These are phyloP conservation scores for Rubroboletus pulcherrimus DNA, from an alignment of 768 basidiomycete species.

Conservation along the genomic window DNA sequence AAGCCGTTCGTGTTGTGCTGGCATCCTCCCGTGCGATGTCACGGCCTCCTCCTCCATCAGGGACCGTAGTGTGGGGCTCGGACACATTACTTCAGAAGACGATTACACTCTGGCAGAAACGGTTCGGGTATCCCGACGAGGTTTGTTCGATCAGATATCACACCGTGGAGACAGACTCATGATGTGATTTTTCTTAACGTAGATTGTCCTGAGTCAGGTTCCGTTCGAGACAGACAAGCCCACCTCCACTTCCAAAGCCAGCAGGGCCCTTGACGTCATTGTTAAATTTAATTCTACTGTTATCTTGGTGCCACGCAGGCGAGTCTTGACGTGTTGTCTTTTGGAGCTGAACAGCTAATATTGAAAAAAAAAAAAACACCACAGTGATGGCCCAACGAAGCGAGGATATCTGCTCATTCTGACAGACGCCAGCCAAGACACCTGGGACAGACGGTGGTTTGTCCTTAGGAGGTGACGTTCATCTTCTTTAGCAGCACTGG, in stretches of 20 bases:
- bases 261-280: conserved; percentile 43
- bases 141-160: conserved; percentile 40
- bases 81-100: conserved; percentile 64
- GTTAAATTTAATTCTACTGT: conserved; percentile 71
- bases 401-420: conserved; percentile 80
- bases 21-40: conserved; percentile 44
- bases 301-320: conserved; percentile 73
- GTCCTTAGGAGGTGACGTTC: conserved; percentile 70
- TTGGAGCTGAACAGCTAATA: not conserved
- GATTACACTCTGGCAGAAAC: conserved; percentile 79
- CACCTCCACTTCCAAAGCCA: conserved; percentile 15
- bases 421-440: conserved; percentile 71
- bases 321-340: conserved; percentile 18
- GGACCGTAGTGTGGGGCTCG: conserved; percentile 57
- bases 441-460: conserved; percentile 85
- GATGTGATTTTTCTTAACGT: conserved; percentile 14
- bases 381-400: conserved; percentile 79
- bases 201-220: conserved; percentile 81
- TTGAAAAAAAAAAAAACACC: not conserved
- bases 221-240: conserved; percentile 51
- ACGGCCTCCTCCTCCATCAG: conserved; percentile 46
- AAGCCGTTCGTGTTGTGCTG: conserved; percentile 79
- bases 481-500: not conserved
- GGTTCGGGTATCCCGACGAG: conserved; percentile 71
- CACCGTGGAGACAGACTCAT: conserved; percentile 1